Evolutionary conservation across 352 stramenopile genomes (phyloP), one percentile per base, ranked within the genome.

Genomic region (Globisporangium camurandrum): DNA sequence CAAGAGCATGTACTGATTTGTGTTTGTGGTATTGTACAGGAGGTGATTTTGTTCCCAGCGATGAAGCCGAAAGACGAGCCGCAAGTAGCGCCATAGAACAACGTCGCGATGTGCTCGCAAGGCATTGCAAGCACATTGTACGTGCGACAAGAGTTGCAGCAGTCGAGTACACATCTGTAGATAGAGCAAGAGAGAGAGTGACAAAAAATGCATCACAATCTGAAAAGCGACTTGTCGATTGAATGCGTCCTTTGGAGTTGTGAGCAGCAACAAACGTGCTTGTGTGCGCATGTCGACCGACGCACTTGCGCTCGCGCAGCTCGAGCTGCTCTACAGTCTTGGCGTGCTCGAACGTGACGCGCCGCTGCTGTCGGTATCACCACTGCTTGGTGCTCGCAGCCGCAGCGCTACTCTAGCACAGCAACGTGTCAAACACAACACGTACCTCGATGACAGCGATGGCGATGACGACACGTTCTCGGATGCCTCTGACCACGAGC

Each of bases 1-100:
- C 33, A 39, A 12, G 17, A 16, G 11, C 30, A 36, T 12, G 12
- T 36, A 36, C 30, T 14, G 51, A 6, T 22, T 17, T 51, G 38
- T 33, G 12, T 19, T n/a, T 44, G 36, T 22, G 20, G 28, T 26
- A 12, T 34, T 12, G 14, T 68, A 26, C 95, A 99, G 84, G 97
- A 99, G 70, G 96, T 99, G 24, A 86, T 99, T 49, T 72, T 99
- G 46, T 99, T 99, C 74, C 97, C 97, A 31, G 96, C 96, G 17
- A 99, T 99, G 96, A 99, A 99, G 67, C 95, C 63, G 17, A 78
- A 72, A 51, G 56, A 64, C 24, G 44, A 57, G 22, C n/a, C 26
- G 17, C 42, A 42, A 36, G 16, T n/a, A n/a, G n/a, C n/a, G n/a
- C n/a, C n/a, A n/a, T n/a, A n/a, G n/a, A n/a, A n/a, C n/a, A n/a